Evolutionary conservation across 2,329 filamentous ascomycete genomes (phyloP), one percentile per base, ranked within the genome.

Genomic region (Aspergillus quadrilineatus): DNA sequence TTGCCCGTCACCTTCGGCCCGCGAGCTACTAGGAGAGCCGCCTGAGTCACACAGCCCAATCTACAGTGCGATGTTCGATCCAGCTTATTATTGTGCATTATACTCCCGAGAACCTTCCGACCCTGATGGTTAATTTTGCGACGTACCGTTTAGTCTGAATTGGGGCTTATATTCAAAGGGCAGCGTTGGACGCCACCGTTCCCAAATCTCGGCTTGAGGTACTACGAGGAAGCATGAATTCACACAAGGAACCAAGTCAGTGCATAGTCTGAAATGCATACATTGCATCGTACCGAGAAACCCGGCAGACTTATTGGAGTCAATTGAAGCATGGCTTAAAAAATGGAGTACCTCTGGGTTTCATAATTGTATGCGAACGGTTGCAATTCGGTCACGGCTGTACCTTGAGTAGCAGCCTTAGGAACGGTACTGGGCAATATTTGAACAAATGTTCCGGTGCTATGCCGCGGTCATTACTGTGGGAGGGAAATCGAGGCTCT

Each of bases 271-370:
- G 22, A n/a, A 47, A 29, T 53, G 32, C 32, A 6, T 46, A 47
- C 34, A 47, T 47, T 53, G 50, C 50, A 53, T 53, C 14, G 6
- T n/a, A 29, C 43, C 12, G 30, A 4, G 9, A 30, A 22, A 12
- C 8, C 17, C 12, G 22, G 4, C 7, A 53, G 50, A n/a, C 43
- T 34, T 53, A 47, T 47, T 8, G 43, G 34, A n/a, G 41, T 22
- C 32, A 10, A 47, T 32, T n/a, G 30, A 22, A 34, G 32, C 37
- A 12, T 22, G 32, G 41, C 32, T n/a, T 10, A 32, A 15, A 9
- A n/a, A 14, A n/a, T 53, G 50, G 30, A 28, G 34, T 53, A 53
- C 42, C 32, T 41, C 26, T 47, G 42, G 41, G 43, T 39, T 46
- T 53, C 32, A 34, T 10, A 3, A 30, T 32, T 17, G 34, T 46